Base-by-base conservation (phyloP, 1,284 basidiomycete genomes). In the Sporisorium iseilematis-ciliati region DNA sequence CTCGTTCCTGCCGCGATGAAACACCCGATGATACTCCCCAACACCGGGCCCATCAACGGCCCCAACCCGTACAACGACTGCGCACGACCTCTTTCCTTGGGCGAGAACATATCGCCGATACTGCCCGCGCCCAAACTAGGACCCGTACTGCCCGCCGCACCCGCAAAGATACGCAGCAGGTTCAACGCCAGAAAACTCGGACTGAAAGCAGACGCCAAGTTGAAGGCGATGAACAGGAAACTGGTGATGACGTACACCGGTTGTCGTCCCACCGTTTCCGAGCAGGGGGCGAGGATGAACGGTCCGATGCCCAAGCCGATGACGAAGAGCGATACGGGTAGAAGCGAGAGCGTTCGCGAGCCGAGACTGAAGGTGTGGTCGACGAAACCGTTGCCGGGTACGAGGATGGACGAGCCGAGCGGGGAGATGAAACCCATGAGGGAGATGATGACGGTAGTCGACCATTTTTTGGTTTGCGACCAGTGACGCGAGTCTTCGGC, bases 271-370 rank as follows among this genome's bases (percentile, higher is more conserved):
- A 86, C 86, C 18, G 87, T 83, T 79, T 88, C 87, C 5, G 82
- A 83, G 11, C 87, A 84, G 0, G 87, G 87, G 0, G 87, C 86
- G 53, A 88, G 86, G 10, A 87, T 41, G 75, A 88, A 88, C 0
- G 87, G 87, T 0, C 87, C 87, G 8, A 80, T 69, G 4, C 80
- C 75, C 8, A 77, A 63, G n/a, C 81, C 78, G 5, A 82, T 46
- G 18, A 81, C 75, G 41, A 79, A 82, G 25, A 81, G 40, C 23
- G 69, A 75, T 8, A 81, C 76, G 26, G 81, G 81, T 1, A 82
- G 57, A 5, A 81, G 45, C 20, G 77, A 70, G 1, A 80, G 52
- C 2, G 65, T 68, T 3, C 71, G 71, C 16, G 76, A 77, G 26
- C 26, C 45, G 6, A 82, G 57, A 10, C 51, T 21, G 46, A 81